These are phyloP conservation scores for Metrosideros polymorpha DNA, from an alignment of 441 rosid genomes.

Conservation along the genomic window DNA sequence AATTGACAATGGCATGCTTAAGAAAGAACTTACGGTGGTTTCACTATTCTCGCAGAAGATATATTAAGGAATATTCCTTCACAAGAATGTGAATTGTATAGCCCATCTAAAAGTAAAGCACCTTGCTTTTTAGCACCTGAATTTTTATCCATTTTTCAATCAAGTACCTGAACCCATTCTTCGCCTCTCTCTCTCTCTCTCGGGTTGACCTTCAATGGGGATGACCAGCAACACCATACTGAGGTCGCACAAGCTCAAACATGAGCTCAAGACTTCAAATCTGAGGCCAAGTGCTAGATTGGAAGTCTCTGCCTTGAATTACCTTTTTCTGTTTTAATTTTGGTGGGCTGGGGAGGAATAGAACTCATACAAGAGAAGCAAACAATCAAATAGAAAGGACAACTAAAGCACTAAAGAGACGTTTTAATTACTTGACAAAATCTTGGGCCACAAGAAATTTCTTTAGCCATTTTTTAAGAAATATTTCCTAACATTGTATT, in stretches of 20 bases:
- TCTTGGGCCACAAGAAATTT: not conserved
- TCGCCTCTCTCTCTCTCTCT: not conserved
- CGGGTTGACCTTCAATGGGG: not conserved
- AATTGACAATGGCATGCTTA: not conserved
- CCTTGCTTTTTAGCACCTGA: not conserved
- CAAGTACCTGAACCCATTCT: not conserved
- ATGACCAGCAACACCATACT: not conserved
- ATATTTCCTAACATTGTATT: not conserved
- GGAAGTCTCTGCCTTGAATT: not conserved
- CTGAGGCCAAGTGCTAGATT: not conserved
- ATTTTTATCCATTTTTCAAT: not conserved
- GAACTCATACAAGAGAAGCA: not conserved
- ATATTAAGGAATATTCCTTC: not conserved
- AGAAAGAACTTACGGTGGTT: not conserved
- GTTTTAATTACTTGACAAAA: not conserved
- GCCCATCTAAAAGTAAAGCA: not conserved
- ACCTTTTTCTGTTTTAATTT: not conserved
- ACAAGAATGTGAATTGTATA: not conserved
- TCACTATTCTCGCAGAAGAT: not conserved
- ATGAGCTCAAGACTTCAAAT: not conserved
- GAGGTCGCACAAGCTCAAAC: not conserved
- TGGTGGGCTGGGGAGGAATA: not conserved
- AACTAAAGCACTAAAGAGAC: not conserved
- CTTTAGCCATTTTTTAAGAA: not conserved
- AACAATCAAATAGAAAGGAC: not conserved